Conservation (phyloP, 169 alveolate genomes). For the Plasmodium knowlesi region DNA sequence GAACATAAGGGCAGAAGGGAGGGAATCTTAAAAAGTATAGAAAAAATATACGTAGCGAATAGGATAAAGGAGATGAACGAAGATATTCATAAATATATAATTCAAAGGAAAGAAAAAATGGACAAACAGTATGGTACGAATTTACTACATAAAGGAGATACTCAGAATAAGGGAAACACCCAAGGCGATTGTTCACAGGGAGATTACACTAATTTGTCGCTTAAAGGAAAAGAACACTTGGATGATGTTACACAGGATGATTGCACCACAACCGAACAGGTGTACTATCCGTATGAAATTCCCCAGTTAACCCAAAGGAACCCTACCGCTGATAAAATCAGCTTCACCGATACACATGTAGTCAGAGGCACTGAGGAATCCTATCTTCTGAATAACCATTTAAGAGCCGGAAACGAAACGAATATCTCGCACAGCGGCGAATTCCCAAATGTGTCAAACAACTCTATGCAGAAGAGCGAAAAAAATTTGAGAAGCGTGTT, state of each 20-base stretch:
- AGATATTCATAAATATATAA: slow-evolving; percentile 14
- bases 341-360: background rate
- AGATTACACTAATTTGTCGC: background rate
- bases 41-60: slow-evolving; percentile 16
- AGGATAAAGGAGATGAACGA: slow-evolving; percentile 14
- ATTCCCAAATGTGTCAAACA: background rate
- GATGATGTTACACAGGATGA: background rate
- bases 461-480: background rate
- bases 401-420: background rate
- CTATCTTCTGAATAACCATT: background rate
- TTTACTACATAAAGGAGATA: background rate
- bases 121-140: background rate
- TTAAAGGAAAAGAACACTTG: background rate
- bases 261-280: background rate
- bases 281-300: background rate
- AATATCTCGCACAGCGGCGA: background rate
- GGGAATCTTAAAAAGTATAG: slow-evolving; percentile 6
- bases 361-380: background rate
- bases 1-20: background rate
- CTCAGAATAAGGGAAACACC: background rate
- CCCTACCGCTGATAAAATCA: background rate
- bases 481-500: background rate
- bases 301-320: background rate
- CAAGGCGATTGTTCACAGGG: background rate
- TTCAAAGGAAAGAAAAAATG: slow-evolving; percentile 22